phyloP scores from a whole-genome alignment of 2,329 filamentous ascomycete genomes.

The Daldinia sp. region DNA sequence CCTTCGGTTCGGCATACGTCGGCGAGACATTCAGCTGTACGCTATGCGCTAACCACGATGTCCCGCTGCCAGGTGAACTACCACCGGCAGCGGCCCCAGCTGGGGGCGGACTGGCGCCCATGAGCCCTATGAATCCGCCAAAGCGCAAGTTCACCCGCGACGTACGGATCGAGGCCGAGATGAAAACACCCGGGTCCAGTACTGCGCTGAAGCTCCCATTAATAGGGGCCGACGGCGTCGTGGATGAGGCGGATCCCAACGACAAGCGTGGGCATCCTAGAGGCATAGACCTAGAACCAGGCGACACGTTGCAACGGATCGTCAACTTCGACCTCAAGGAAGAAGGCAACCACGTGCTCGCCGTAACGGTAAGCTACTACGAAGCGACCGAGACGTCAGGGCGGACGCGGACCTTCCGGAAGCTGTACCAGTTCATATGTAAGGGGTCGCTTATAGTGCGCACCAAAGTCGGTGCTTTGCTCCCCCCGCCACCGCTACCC shows the following conservation, averaged over 20 bases:
- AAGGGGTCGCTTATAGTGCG: constrained; percentile 89
- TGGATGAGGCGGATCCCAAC: constrained; percentile 18
- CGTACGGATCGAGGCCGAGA: constrained; percentile 86
- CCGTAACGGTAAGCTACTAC: constrained; percentile 93
- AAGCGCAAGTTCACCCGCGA: constrained; percentile 68
- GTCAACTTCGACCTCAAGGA: constrained; percentile 90
- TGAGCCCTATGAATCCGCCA: constrained; percentile 28
- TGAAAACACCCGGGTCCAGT: constrained; percentile 82
- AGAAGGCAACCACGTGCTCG: constrained; percentile 91
- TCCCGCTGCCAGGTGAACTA: constrained; percentile 43
- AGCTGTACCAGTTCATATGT: constrained; percentile 96
- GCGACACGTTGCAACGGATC: constrained; percentile 79
- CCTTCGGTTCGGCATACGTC: constrained; percentile 94
- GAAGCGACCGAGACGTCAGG: constrained; percentile 78
- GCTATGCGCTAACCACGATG: constrained; percentile 93
- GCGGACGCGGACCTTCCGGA: constrained; percentile 85
- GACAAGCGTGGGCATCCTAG: background rate
- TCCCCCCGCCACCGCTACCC: constrained; percentile 48
- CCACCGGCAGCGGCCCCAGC: constrained; percentile 1
- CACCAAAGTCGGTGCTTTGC: constrained; percentile 80
- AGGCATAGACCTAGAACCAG: constrained; percentile 63
- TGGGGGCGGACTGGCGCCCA: constrained; percentile 2
- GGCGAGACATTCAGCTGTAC: constrained; percentile 96
- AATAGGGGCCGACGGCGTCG: constrained; percentile 46
- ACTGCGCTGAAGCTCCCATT: constrained; percentile 72